These are phyloP conservation scores for Calocybe gangraenosa DNA, from an alignment of 768 basidiomycete genomes.

Conservation along the genomic window DNA sequence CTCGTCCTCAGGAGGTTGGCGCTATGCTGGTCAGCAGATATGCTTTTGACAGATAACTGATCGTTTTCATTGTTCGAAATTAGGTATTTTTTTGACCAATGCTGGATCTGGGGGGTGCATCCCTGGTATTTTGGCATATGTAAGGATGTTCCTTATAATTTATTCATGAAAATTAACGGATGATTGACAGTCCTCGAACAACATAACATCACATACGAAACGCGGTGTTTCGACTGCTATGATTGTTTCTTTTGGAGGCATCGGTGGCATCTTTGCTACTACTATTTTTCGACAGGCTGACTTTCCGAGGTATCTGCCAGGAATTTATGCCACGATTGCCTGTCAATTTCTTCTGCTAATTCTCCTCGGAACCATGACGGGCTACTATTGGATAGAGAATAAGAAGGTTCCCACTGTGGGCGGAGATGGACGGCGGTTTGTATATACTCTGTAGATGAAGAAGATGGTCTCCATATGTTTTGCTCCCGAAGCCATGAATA, in stretches of 20 bases:
- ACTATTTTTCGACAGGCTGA: conserved; percentile 44
- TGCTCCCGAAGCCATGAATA: too few species aligned
- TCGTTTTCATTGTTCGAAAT: conserved; percentile 4
- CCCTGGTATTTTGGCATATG: conserved; percentile 47
- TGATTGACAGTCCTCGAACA: conserved; percentile 40
- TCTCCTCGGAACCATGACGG: conserved; percentile 35
- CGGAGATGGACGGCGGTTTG: conserved; percentile 32
- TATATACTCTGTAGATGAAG: conserved; percentile 34
- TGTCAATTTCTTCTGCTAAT: conserved; percentile 39
- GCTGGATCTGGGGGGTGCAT: conserved; percentile 43
- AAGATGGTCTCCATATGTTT: too few species aligned
- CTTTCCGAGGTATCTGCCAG: conserved; percentile 41
- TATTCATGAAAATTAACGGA: background rate
- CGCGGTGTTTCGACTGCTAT: conserved; percentile 43
- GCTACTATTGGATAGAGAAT: conserved; percentile 34
- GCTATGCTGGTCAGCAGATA: conserved; percentile 34
- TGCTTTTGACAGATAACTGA: background rate
- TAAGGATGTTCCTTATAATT: conserved; percentile 20
- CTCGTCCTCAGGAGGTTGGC: conserved; percentile 27
- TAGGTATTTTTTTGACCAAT: conserved; percentile 43
- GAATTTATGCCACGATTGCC: conserved; percentile 40
- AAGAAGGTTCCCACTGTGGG: conserved; percentile 15
- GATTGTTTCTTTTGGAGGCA: conserved; percentile 43
- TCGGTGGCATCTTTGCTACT: conserved; percentile 46
- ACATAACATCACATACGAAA: conserved; percentile 46